phyloP scores from a whole-genome alignment of 768 basidiomycete species.

The Tylopilus vinaceipallidus region DNA sequence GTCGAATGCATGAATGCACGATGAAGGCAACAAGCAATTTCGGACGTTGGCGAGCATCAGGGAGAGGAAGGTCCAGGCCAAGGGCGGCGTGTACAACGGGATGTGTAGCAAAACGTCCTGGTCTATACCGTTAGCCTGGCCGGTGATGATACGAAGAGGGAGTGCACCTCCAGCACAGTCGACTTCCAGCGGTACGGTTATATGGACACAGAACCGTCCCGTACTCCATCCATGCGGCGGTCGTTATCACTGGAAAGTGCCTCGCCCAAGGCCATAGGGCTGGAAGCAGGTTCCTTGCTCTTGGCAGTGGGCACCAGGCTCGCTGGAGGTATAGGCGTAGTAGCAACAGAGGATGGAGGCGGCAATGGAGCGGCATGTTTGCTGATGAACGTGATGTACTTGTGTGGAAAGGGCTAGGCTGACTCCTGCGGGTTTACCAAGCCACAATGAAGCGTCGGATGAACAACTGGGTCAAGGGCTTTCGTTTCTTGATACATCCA shows the following conservation, averaged over 20 bases:
- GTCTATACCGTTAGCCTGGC: conserved; percentile 6
- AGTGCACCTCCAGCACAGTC: conserved; percentile 57
- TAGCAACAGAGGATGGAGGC: conserved; percentile 26
- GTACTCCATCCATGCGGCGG: too few species aligned
- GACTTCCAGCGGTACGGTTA: conserved; percentile 58
- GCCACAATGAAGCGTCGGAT: too few species aligned
- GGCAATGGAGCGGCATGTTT: conserved; percentile 58
- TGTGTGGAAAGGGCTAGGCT: conserved; percentile 93
- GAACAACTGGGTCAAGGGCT: too few species aligned
- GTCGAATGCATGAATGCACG: conserved; percentile 81
- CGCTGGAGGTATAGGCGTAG: too few species aligned
- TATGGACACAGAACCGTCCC: too few species aligned
- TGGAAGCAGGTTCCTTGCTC: conserved; percentile 15
- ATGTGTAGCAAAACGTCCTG: conserved; percentile 71
- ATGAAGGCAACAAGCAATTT: conserved; percentile 81
- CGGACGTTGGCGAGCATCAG: too few species aligned
- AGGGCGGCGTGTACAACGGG: too few species aligned
- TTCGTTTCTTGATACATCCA: too few species aligned
- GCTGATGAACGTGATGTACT: conserved; percentile 80
- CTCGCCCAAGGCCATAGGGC: conserved; percentile 26
- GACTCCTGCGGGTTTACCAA: conserved; percentile 89
- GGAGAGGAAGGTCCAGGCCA: too few species aligned
- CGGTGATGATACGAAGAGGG: not conserved
- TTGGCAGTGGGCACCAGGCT: too few species aligned
- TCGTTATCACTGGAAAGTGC: too few species aligned